Base-by-base conservation (phyloP, 2,329 filamentous ascomycete species). In the Sphaerulina musiva region DNA sequence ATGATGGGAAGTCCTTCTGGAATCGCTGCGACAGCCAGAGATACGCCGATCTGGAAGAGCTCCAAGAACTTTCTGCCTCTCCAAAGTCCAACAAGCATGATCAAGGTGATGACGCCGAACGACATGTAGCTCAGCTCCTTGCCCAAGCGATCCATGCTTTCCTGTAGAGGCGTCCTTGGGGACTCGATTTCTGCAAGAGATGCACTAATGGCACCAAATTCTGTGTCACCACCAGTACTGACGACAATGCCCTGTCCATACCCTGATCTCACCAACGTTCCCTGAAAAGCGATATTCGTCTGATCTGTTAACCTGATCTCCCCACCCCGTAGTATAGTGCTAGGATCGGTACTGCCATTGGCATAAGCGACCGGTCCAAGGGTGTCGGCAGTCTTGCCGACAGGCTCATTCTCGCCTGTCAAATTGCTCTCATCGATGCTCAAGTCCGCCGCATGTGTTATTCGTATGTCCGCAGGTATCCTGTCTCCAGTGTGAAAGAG, bases 161-260 rank as follows among this genome's bases (percentile, higher is more conserved):
- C 74, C 69, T 98, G 93, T 31, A 98, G 77, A 7, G 93, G 93
- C 3, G 93, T 98, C 42, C 93, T 81, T 0, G 93, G 93, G 66
- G 90, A 95, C 70, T 97, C 93, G 29, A 95, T 98, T 58, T 93
- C 89, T 46, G 92, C 90, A 26, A 98, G 81, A 50, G 91, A 96
- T 12, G 91, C 87, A 17, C 92, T 95, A 63, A 98, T 98, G 47
- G 89, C 92, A 41, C 93, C 93, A 71, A 98, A 97, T 65, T 97
- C 90, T 0, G 95, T 98, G 55, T 88, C 83, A 32, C 87, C 87
- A 52, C 95, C 95, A 6, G 93, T 98, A 7, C 91, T 90, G 69
- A 96, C 95, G n/a, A 98, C 93, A 61, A 98, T 85, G 42, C 93
- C 93, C 70, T 95, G 91, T 0, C 93, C 93, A 66, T 98, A 86